Conservation (phyloP, 208 protist genomes). For the Wallacemonas rigidus region DNA sequence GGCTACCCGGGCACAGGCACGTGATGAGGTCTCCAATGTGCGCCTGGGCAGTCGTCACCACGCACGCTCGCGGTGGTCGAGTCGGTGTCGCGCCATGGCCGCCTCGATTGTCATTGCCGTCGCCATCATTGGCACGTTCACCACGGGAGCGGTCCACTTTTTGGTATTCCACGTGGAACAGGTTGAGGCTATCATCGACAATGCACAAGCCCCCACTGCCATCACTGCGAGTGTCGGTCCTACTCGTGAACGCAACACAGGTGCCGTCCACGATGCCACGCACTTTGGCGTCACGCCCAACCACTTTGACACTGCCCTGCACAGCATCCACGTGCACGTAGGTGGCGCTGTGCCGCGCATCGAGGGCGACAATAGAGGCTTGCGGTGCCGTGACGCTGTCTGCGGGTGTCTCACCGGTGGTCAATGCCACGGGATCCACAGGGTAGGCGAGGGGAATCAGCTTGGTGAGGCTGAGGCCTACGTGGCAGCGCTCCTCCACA, state of each 20-base stretch:
- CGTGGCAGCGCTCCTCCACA: slow-evolving; percentile 57
- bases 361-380: slow-evolving; percentile 54
- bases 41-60: slow-evolving; percentile 40
- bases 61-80: slow-evolving; percentile 8
- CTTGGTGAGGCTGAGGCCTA: slow-evolving; percentile 63
- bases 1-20: slow-evolving; percentile 60
- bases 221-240: background rate
- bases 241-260: slow-evolving; percentile 7
- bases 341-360: slow-evolving; percentile 69
- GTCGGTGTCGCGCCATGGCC: slow-evolving; percentile 17
- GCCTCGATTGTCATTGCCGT: slow-evolving; percentile 2
- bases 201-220: slow-evolving; percentile 37
- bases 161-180: slow-evolving; percentile 39
- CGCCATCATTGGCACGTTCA: slow-evolving; percentile 12
- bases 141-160: slow-evolving; percentile 16
- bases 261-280: slow-evolving; percentile 70
- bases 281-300: slow-evolving; percentile 49
- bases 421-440: background rate
- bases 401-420: background rate
- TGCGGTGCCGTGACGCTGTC: background rate
- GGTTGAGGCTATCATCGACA: slow-evolving; percentile 77
- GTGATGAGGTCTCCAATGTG: slow-evolving; percentile 82
- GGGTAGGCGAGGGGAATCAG: slow-evolving; percentile 50
- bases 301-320: slow-evolving; percentile 65
- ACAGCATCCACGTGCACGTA: slow-evolving; percentile 65